Percentiles rank a stretch among this genome's conserved stretches.
Conservation (phyloP, 164 flowering plant species). For the Hamamelis virginiana region DNA sequence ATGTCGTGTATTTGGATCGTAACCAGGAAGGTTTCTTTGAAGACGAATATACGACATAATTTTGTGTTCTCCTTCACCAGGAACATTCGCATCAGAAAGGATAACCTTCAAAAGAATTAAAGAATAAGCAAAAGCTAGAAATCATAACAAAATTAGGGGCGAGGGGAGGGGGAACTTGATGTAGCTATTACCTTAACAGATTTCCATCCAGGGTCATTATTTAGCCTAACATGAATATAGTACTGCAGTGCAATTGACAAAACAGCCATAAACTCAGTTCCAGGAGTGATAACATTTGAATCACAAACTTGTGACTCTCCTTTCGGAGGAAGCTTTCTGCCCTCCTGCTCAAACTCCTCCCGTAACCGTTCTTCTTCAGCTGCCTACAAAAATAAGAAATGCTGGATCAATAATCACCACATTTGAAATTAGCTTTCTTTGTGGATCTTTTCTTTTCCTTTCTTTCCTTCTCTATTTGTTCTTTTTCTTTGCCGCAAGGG, state of each 20-base stretch:
- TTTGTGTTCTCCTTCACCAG: slow-evolving; percentile 99
- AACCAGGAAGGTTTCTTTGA: slow-evolving; percentile 91
- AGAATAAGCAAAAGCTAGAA: slow-evolving; percentile 7
- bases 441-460: too few relatives aligned
- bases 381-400: slow-evolving; percentile 46
- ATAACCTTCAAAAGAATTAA: slow-evolving; percentile 61
- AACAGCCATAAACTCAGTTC: slow-evolving; percentile 92
- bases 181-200: slow-evolving; percentile 60
- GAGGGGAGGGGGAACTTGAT: background rate
- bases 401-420: background rate
- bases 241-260: slow-evolving; percentile 85
- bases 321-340: slow-evolving; percentile 91
- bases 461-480: background rate
- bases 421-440: too few relatives aligned
- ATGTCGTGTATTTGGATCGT: slow-evolving; percentile 97
- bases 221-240: slow-evolving; percentile 79
- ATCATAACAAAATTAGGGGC: background rate
- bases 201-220: slow-evolving; percentile 94
- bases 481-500: too few relatives aligned
- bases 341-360: slow-evolving; percentile 86
- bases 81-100: slow-evolving; percentile 98
- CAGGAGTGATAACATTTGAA: slow-evolving; percentile 96
- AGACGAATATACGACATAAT: slow-evolving; percentile 94
- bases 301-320: slow-evolving; percentile 76
- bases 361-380: slow-evolving; percentile 86